A percentile compares a stretch with the other conserved stretches of the same genome.
These are phyloP conservation scores for Spergularia bocconei DNA, from an alignment of 148 eudicot genomes.

Conservation along the genomic window DNA sequence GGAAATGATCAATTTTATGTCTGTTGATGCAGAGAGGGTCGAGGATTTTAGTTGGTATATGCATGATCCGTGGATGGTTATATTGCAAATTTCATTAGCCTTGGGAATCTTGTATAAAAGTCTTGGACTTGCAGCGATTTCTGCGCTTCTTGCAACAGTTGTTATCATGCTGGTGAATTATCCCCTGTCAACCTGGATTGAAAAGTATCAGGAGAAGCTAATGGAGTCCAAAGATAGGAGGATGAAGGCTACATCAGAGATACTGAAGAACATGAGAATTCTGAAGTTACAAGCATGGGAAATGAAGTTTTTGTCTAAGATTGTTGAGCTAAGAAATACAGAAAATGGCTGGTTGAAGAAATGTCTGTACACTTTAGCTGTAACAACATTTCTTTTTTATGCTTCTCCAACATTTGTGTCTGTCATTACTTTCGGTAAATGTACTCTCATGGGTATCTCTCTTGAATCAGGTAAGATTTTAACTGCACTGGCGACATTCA, in stretches of 20 bases:
- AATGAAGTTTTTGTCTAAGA: constrained; percentile 34
- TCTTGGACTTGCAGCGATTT: constrained; percentile 37
- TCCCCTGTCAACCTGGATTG: constrained; percentile 14
- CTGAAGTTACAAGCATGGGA: constrained; percentile 42
- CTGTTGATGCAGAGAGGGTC: constrained; percentile 39
- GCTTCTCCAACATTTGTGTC: constrained; percentile 33
- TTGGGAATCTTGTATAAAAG: constrained; percentile 32
- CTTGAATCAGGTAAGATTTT: constrained; percentile 35
- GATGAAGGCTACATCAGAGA: constrained; percentile 37
- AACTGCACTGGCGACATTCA: constrained; percentile 39
- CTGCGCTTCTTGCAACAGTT: constrained; percentile 22
- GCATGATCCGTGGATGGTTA: constrained; percentile 30
- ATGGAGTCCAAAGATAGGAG: constrained; percentile 32
- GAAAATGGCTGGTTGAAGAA: constrained; percentile 35
- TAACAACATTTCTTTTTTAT: constrained; percentile 26
- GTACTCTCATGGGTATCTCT: constrained; percentile 30
- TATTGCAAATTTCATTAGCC: constrained; percentile 27
- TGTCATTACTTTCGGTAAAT: constrained; percentile 27
- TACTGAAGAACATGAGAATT: constrained; percentile 36
- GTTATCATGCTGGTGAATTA: constrained; percentile 12
- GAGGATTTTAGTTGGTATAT: constrained; percentile 25
- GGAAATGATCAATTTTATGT: constrained; percentile 33
- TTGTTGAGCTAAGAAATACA: constrained; percentile 22
- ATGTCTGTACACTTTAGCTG: constrained; percentile 18
- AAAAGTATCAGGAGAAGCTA: constrained; percentile 26